phyloP scores from a whole-genome alignment of 441 rosid genomes.

The Arabidopsis lyrata region DNA sequence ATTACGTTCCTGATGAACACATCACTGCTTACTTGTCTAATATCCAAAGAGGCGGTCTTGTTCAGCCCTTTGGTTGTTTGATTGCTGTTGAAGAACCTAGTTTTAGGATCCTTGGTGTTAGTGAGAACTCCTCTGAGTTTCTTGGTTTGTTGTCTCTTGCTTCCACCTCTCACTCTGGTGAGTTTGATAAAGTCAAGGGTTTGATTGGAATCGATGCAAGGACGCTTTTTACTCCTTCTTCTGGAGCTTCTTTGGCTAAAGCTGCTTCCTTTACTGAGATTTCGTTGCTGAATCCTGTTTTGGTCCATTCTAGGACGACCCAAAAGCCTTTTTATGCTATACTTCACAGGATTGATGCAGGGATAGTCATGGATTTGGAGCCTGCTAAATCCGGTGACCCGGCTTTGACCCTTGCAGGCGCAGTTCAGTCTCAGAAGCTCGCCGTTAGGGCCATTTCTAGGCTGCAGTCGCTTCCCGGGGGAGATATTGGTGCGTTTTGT shows the following conservation, averaged over 20 bases:
- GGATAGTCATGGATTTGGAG: conserved; percentile 85
- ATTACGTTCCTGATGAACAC: conserved; percentile 67
- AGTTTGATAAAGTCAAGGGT: conserved; percentile 43
- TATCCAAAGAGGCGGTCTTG: conserved; percentile 79
- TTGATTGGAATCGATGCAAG: conserved; percentile 76
- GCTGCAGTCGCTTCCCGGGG: conserved; percentile 81
- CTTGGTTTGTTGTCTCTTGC: conserved; percentile 55
- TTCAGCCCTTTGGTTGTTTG: conserved; percentile 85
- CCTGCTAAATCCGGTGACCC: conserved; percentile 68
- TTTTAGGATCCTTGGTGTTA: conserved; percentile 61
- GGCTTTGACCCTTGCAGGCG: conserved; percentile 71
- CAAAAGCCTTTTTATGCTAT: conserved; percentile 80
- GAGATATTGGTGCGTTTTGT: conserved; percentile 76
- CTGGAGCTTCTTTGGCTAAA: conserved; percentile 64
- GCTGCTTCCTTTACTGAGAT: conserved; percentile 70
- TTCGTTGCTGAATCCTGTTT: conserved; percentile 70
- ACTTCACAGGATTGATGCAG: conserved; percentile 76
- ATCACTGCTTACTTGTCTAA: conserved; percentile 64
- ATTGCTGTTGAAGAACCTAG: conserved; percentile 67
- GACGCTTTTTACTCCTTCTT: conserved; percentile 63
- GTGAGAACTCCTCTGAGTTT: conserved; percentile 71
- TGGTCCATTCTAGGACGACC: conserved; percentile 61
- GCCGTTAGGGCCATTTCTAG: conserved; percentile 80
- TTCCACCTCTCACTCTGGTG: conserved; percentile 36
- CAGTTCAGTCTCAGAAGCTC: conserved; percentile 84